A percentile compares a stretch with the other conserved stretches of the same genome.
phyloP scores from a whole-genome alignment of 1,284 basidiomycete species.

The Meripilus lineatus region DNA sequence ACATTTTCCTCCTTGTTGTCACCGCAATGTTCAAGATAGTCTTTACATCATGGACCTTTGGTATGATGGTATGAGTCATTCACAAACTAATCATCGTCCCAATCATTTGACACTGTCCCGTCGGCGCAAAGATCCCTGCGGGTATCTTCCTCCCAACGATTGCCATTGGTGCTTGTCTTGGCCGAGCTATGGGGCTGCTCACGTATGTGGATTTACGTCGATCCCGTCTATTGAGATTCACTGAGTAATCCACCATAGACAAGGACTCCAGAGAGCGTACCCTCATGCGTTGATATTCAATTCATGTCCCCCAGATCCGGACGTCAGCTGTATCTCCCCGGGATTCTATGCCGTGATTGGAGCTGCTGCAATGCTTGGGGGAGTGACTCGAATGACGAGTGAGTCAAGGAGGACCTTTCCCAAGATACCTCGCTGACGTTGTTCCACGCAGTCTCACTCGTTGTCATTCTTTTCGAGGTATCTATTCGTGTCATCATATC shows the following conservation, averaged over 20 bases:
- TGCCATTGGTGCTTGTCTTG: constrained; percentile 65
- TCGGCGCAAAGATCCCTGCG: constrained; percentile 51
- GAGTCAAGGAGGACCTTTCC: constrained; percentile 17
- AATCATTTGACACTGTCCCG: background rate
- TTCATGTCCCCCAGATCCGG: constrained; percentile 65
- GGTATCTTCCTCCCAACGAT: constrained; percentile 75
- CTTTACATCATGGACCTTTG: constrained; percentile 71
- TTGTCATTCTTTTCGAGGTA: constrained; percentile 72
- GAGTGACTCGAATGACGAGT: constrained; percentile 81
- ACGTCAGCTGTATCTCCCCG: constrained; percentile 67
- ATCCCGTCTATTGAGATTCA: background rate
- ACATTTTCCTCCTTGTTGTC: constrained; percentile 58
- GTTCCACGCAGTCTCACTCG: constrained; percentile 61
- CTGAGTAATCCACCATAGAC: constrained; percentile 44
- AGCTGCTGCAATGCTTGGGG: constrained; percentile 75
- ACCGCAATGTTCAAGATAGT: constrained; percentile 58
- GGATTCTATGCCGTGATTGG: constrained; percentile 84
- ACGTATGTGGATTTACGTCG: too few species aligned
- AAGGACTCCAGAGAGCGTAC: constrained; percentile 56
- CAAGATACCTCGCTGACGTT: constrained; percentile 1
- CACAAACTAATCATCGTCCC: background rate
- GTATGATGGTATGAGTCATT: constrained; percentile 56
- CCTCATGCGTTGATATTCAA: constrained; percentile 64
- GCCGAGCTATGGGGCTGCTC: constrained; percentile 63
- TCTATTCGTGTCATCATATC: constrained; percentile 9